phyloP scores from a whole-genome alignment of 208 protist species.

The Zelonia costaricensis region DNA sequence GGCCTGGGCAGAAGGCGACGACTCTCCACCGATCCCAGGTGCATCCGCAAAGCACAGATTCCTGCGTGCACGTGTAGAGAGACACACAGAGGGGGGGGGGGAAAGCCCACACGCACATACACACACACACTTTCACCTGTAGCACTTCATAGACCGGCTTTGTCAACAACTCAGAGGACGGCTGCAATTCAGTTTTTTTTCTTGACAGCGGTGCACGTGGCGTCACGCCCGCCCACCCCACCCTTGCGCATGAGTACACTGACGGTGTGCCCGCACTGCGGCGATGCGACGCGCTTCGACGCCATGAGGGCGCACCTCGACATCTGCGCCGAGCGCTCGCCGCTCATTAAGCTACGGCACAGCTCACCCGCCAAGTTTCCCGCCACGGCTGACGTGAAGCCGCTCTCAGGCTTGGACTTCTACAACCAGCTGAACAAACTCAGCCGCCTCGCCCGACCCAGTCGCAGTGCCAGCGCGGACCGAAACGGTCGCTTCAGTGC shows the following conservation, averaged over 20 bases:
- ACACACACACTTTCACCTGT: no score
- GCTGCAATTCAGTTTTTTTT: no score
- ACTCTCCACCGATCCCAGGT: no score
- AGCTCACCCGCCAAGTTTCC: not conserved
- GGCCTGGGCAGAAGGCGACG: no score
- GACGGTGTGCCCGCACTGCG: conserved; percentile 53
- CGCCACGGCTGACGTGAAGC: not conserved
- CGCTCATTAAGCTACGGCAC: not conserved
- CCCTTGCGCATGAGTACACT: conserved; percentile 27
- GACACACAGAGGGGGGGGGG: no score
- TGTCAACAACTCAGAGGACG: no score
- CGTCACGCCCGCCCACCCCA: not conserved
- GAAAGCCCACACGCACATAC: no score
- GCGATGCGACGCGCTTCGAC: conserved; percentile 28
- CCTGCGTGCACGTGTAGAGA: no score
- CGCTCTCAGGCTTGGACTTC: conserved; percentile 24
- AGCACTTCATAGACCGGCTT: no score
- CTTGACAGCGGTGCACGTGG: not conserved
- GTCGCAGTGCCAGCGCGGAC: not conserved
- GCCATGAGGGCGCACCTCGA: conserved; percentile 39
- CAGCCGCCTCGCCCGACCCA: conserved; percentile 1
- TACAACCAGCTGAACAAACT: conserved; percentile 32
- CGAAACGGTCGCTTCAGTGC: not conserved
- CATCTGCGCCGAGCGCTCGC: conserved; percentile 23
- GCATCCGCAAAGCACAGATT: no score